Evolutionary conservation across 2,329 filamentous ascomycete species (phyloP).

Genomic region (Fusarium sp.): DNA sequence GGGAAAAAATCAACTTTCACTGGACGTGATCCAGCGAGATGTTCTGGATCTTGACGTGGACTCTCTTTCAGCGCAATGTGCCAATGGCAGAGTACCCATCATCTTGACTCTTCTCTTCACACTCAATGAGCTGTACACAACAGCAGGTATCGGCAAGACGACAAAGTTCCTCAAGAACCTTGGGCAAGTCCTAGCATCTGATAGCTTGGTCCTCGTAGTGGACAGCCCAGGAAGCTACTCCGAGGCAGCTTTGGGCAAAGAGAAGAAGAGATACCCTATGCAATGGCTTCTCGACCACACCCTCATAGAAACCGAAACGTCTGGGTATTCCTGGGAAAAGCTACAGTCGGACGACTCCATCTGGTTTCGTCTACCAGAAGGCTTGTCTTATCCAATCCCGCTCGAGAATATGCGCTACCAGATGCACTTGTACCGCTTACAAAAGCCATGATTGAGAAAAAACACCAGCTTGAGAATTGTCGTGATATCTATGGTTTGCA

Average conservation of each 20-base stretch:
- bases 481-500: conserved; percentile 32
- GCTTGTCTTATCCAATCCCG: conserved; percentile 80
- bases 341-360: conserved; percentile 78
- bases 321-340: conserved; percentile 73
- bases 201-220: conserved; percentile 81
- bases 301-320: conserved; percentile 62
- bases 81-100: conserved; percentile 49
- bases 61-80: conserved; percentile 49
- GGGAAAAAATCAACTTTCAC: conserved; percentile 49
- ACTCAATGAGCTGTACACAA: conserved; percentile 91
- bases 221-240: conserved; percentile 96
- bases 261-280: conserved; percentile 83
- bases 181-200: conserved; percentile 65
- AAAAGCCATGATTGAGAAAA: conserved; percentile 34
- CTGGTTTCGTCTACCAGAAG: conserved; percentile 82
- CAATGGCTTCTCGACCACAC: conserved; percentile 90
- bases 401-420: conserved; percentile 97
- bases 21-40: conserved; percentile 60
- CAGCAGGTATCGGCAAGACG: conserved; percentile 76
- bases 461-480: conserved; percentile 3
- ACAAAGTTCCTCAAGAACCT: conserved; percentile 80
- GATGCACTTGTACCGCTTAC: conserved; percentile 78
- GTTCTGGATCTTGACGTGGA: conserved; percentile 55
- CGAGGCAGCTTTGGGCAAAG: conserved; percentile 75
- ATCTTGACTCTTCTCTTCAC: conserved; percentile 92